These are phyloP conservation scores for Pezicula carpinea DNA, from an alignment of 2,329 filamentous ascomycete species.

Conservation along the genomic window DNA sequence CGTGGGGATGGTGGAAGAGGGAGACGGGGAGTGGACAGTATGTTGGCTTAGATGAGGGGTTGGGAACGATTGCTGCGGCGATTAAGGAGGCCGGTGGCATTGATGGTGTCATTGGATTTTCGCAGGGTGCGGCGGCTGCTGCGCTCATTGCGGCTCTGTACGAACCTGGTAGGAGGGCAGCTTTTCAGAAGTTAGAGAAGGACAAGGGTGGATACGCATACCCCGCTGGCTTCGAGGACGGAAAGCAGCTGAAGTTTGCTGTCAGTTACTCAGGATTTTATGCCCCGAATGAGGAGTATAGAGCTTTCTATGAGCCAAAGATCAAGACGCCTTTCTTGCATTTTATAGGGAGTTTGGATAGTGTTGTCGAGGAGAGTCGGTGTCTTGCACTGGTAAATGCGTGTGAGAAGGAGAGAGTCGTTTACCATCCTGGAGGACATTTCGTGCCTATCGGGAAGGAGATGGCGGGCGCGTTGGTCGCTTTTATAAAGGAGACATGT, in stretches of 20 bases:
- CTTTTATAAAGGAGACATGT: slow-evolving; percentile 56
- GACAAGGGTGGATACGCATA: slow-evolving; percentile 42
- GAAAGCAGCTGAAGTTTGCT: slow-evolving; percentile 59
- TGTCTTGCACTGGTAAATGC: slow-evolving; percentile 63
- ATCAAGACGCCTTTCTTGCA: slow-evolving; percentile 77
- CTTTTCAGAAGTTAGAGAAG: slow-evolving; percentile 37
- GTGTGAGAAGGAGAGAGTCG: slow-evolving; percentile 51
- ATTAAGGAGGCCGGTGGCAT: slow-evolving; percentile 62
- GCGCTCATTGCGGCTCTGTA: slow-evolving; percentile 69
- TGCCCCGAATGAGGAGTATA: slow-evolving; percentile 56
- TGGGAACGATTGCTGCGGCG: slow-evolving; percentile 56
- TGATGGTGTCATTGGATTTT: slow-evolving; percentile 78
- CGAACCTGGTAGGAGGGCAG: slow-evolving; percentile 46
- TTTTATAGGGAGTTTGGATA: slow-evolving; percentile 78
- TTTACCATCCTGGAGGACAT: slow-evolving; percentile 80
- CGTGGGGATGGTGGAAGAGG: slow-evolving; percentile 79
- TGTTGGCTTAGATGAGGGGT: slow-evolving; percentile 62
- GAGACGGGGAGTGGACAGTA: slow-evolving; percentile 63
- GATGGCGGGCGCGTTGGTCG: slow-evolving; percentile 70
- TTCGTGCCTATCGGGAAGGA: slow-evolving; percentile 81
- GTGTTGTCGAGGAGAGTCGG: slow-evolving; percentile 76
- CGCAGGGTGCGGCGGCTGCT: slow-evolving; percentile 70
- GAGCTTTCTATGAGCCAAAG: slow-evolving; percentile 68
- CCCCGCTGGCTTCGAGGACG: slow-evolving; percentile 42
- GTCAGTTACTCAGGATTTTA: slow-evolving; percentile 76